phyloP scores from a whole-genome alignment of 2,329 filamentous ascomycete genomes.

The Tolypocladium nubicola region DNA sequence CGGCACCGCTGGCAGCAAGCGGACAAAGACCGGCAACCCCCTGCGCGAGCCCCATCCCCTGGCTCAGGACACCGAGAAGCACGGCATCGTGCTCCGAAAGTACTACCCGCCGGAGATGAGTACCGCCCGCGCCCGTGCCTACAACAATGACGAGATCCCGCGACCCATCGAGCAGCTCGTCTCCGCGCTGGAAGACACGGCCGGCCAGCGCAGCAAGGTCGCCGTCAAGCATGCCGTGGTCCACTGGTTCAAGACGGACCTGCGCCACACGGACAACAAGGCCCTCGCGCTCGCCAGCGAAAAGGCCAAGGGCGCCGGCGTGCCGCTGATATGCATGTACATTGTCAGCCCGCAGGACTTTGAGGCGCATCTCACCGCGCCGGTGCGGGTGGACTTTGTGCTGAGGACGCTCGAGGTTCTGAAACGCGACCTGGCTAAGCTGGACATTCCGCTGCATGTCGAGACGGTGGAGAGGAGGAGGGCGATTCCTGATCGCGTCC shows the following conservation, averaged over 20 bases:
- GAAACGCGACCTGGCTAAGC: slow-evolving; percentile 51
- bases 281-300: slow-evolving; percentile 56
- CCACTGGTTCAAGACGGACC: slow-evolving; percentile 85
- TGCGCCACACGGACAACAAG: slow-evolving; percentile 65
- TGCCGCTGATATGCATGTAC: slow-evolving; percentile 68
- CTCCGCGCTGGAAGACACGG: slow-evolving; percentile 50
- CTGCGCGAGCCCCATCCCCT: slow-evolving; percentile 36
- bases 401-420: slow-evolving; percentile 60
- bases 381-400: slow-evolving; percentile 69
- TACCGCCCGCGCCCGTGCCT: slow-evolving; percentile 65
- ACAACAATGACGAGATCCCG: slow-evolving; percentile 57
- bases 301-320: slow-evolving; percentile 51
- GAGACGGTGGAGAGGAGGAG: slow-evolving; percentile 60
- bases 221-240: slow-evolving; percentile 53
- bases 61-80: slow-evolving; percentile 32
- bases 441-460: slow-evolving; percentile 70
- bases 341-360: slow-evolving; percentile 76
- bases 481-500: slow-evolving; percentile 47
- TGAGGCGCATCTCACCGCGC: slow-evolving; percentile 65
- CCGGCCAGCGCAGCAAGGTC: slow-evolving; percentile 38
- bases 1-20: slow-evolving; percentile 19
- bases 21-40: slow-evolving; percentile 19
- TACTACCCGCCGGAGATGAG: slow-evolving; percentile 85
- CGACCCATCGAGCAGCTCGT: slow-evolving; percentile 63
- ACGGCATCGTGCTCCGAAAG: slow-evolving; percentile 58